These are phyloP conservation scores for Alternaria longipes DNA, from an alignment of 2,329 filamentous ascomycete genomes.

Conservation along the genomic window DNA sequence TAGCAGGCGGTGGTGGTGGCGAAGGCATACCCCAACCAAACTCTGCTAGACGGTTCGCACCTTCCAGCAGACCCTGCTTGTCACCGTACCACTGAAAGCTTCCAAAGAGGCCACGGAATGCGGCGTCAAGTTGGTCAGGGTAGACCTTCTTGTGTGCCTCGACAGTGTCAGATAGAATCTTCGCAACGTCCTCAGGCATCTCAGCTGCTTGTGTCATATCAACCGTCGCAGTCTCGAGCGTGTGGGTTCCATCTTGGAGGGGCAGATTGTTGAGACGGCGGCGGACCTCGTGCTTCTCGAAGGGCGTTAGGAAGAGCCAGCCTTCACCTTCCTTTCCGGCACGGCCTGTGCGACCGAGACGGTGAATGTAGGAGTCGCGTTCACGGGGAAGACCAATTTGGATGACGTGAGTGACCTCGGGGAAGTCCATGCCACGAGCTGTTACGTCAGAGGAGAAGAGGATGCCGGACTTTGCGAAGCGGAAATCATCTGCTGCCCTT, in stretches of 20 bases:
- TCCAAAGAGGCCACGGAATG: conserved; percentile 69
- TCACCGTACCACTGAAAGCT: conserved; percentile 56
- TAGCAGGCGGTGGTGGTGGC: conserved; percentile 51
- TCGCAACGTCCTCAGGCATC: conserved; percentile 53
- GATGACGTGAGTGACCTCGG: conserved; percentile 62
- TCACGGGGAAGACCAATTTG: conserved; percentile 59
- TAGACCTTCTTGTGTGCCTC: conserved; percentile 58
- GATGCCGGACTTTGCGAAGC: conserved; percentile 65
- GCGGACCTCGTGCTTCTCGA: conserved; percentile 62
- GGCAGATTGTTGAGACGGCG: conserved; percentile 67
- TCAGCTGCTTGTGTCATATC: conserved; percentile 55
- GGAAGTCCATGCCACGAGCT: conserved; percentile 63
- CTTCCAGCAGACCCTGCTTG: conserved; percentile 54
- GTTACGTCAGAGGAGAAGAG: conserved; percentile 62
- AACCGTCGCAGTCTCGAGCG: conserved; percentile 61
- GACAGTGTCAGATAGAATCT: conserved; percentile 57
- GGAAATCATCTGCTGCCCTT: conserved; percentile 75
- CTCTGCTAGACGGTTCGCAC: conserved; percentile 56
- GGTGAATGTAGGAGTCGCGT: conserved; percentile 61
- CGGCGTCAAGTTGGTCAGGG: conserved; percentile 53
- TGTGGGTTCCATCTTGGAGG: conserved; percentile 62
- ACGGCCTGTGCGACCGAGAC: conserved; percentile 65
- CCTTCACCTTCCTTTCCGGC: conserved; percentile 77
- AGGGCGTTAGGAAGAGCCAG: conserved; percentile 69
- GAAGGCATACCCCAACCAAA: conserved; percentile 59